Base-by-base conservation (phyloP, 257 asterid genomes). In the Scutellaria galericulata region DNA sequence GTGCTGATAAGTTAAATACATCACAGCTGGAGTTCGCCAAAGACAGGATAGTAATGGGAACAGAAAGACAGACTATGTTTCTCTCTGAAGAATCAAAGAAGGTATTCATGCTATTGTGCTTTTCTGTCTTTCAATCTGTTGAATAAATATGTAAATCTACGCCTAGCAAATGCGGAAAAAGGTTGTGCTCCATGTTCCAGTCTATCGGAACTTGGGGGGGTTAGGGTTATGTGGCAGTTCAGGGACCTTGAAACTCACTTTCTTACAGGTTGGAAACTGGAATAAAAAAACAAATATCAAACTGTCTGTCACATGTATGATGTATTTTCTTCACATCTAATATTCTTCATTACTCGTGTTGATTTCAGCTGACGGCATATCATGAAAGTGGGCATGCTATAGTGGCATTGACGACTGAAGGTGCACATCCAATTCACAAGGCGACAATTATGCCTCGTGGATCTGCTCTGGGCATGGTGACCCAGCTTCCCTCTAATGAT, bases 301-400 rank as follows among this genome's bases (percentile, higher is more conserved):
- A 20, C 12, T 18, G 7, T 45, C 35, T 18, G 7, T 45, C 35
- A 27, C 35, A 64, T 45, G 41, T 22, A 40, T 44, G 20, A 20
- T 22, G n/a, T 42, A 64, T 13, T 66, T 50, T 47, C 6, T 48
- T 24, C 59, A 0, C 7, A n/a, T 60, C 9, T 47, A 7, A 46
- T 47, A 13, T 18, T 13, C 44, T 18, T 48, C 40, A 64, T 31
- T 31, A 4, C 37, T 31, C 5, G 5, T 31, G 48, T 63, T 51
- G 69, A 54, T 54, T 86, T 82, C 90, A 93, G 97, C 96, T 89
- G 67, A 94, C 97, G 51, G 98, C 98, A 60, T 91, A 91, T 83
- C 98, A 94, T 48, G 97, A 91, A 87, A 89, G 98, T 35, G 97
- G 99, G 60, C 99, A 91, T 76, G 98, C 99, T 55, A 88, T 94